Evolutionary conservation across 2,329 filamentous ascomycete species (phyloP).

Genomic region (Nectriaceae sp.): DNA sequence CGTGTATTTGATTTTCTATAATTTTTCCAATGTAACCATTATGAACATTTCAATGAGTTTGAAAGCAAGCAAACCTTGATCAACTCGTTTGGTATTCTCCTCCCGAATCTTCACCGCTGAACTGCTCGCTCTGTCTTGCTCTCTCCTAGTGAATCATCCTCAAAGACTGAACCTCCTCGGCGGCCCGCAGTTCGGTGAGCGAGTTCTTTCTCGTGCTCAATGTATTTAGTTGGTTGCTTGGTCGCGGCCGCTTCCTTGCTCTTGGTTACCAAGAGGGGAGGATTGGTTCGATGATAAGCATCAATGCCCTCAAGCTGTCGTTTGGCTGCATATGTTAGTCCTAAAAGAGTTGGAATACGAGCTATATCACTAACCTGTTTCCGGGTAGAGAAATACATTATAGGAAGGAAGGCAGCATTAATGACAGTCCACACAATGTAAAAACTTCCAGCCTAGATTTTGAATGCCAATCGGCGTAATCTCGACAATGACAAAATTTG

Average conservation of each 20-base stretch:
- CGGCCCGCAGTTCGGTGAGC: background rate
- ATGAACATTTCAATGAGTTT: too few species aligned
- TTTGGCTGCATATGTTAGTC: constrained; percentile 19
- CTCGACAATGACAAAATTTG: constrained; percentile 33
- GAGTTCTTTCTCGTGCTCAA: constrained; percentile 12
- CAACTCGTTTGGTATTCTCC: too few species aligned
- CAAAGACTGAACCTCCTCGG: too few species aligned
- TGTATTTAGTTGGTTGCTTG: constrained; percentile 26
- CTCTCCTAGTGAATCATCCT: too few species aligned
- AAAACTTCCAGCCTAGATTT: constrained; percentile 51
- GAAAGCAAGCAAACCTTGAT: too few species aligned
- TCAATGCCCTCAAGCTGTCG: constrained; percentile 34
- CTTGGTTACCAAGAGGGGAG: constrained; percentile 45
- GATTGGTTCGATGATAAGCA: constrained; percentile 37
- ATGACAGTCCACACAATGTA: constrained; percentile 55
- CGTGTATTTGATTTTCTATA: too few species aligned
- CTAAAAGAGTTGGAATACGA: background rate
- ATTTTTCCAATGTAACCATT: too few species aligned
- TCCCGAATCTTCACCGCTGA: too few species aligned
- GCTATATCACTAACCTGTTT: constrained; percentile 33
- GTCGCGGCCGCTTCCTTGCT: constrained; percentile 49
- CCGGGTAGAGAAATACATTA: constrained; percentile 52
- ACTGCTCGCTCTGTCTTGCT: too few species aligned
- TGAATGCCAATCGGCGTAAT: constrained; percentile 40
- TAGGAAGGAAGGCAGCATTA: constrained; percentile 46